phyloP scores from a whole-genome alignment of 495 filamentous ascomycete species.

The Gamarada debralockiae region DNA sequence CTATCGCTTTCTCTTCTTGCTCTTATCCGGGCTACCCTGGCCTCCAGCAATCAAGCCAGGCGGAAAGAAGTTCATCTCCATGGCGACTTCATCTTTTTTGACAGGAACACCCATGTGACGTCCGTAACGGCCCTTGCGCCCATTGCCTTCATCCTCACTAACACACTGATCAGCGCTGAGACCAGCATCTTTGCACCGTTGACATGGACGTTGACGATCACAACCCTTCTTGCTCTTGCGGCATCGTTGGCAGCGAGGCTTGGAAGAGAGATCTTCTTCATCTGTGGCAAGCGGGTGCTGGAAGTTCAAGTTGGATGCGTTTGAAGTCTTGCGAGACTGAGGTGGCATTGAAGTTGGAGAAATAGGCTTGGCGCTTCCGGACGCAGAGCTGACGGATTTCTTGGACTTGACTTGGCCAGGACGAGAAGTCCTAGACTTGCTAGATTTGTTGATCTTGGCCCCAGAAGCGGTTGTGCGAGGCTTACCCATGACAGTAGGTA shows the following conservation, averaged over 20 bases:
- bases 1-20: conserved; percentile 71
- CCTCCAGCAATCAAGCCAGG: conserved; percentile 31
- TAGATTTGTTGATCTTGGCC: conserved; percentile 37
- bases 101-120: conserved; percentile 94
- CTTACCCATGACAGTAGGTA: conserved; percentile 18
- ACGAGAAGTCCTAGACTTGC: conserved; percentile 44
- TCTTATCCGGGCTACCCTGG: conserved; percentile 49
- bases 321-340: conserved; percentile 74
- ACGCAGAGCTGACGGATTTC: conserved; percentile 32
- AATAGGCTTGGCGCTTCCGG: conserved; percentile 49
- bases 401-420: conserved; percentile 50
- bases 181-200: conserved; percentile 92
- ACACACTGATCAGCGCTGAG: conserved; percentile 88
- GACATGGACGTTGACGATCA: conserved; percentile 91
- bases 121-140: conserved; percentile 92
- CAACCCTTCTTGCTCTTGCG: conserved; percentile 99
- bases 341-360: conserved; percentile 64
- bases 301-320: conserved; percentile 62
- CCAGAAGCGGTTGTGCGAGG: conserved; percentile 26
- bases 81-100: conserved; percentile 54
- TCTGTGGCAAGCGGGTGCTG: conserved; percentile 72
- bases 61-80: conserved; percentile 31
- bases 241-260: conserved; percentile 96
- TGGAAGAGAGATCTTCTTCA: conserved; percentile 85
- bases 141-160: conserved; percentile 95